Percentiles rank a stretch among this genome's conserved stretches.
Evolutionary conservation across 495 filamentous ascomycete genomes (phyloP).

Genomic region (Aspergillus mulundensis): DNA sequence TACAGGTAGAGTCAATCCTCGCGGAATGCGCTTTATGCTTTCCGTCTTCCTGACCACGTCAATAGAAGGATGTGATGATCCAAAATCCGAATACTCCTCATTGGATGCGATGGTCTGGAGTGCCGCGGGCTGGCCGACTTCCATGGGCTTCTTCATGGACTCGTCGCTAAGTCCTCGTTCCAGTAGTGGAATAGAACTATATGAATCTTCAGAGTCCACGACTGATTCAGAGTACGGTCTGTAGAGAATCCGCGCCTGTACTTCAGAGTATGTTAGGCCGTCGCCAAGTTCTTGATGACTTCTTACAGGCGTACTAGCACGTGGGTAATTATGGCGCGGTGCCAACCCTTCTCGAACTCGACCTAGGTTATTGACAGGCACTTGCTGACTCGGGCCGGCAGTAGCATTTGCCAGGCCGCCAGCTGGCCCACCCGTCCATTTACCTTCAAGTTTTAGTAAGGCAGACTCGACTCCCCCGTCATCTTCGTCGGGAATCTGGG

Average conservation of each 20-base stretch:
- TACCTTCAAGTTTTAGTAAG: conserved; percentile 87
- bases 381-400: not conserved
- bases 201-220: conserved; percentile 62
- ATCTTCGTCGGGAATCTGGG: conserved; percentile 85
- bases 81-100: conserved; percentile 30
- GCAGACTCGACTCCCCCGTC: conserved; percentile 94
- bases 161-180: conserved; percentile 66
- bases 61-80: conserved; percentile 45
- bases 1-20: conserved; percentile 41
- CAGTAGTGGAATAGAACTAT: conserved; percentile 72
- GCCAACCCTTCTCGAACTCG: conserved; percentile 7
- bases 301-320: conserved; percentile 17
- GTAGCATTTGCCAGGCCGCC: conserved; percentile 1
- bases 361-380: not conserved
- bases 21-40: conserved; percentile 50
- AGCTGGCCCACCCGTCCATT: conserved; percentile 41
- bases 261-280: conserved; percentile 28
- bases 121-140: conserved; percentile 7
- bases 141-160: conserved; percentile 40
- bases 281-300: conserved; percentile 29
- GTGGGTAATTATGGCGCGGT: conserved; percentile 6
- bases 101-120: conserved; percentile 25
- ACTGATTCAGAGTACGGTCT: conserved; percentile 39
- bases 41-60: conserved; percentile 57
- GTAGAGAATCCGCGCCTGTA: conserved; percentile 26